A percentile compares a stretch with the other conserved stretches of the same genome.
Conservation (phyloP, 768 basidiomycete genomes). For the Russula olivacea region DNA sequence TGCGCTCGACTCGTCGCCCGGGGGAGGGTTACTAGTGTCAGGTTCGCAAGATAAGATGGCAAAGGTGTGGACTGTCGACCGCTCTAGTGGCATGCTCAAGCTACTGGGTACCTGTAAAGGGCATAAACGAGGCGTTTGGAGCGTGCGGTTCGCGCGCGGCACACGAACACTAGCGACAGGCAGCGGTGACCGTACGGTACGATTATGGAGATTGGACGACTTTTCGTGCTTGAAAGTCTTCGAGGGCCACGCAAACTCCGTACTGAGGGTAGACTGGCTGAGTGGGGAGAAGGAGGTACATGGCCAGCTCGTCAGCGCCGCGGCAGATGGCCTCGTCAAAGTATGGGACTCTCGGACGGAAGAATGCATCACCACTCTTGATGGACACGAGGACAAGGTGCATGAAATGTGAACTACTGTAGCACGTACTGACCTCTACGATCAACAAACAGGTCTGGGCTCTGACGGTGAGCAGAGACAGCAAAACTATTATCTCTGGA, state of each 20-base stretch:
- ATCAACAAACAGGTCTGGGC: slow-evolving; percentile 82
- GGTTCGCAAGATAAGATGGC: slow-evolving; percentile 95
- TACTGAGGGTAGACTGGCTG: slow-evolving; percentile 87
- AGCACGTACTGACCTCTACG: slow-evolving; percentile 2
- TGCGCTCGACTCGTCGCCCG: slow-evolving; percentile 86
- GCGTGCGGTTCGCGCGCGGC: slow-evolving; percentile 76
- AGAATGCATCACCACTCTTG: slow-evolving; percentile 80
- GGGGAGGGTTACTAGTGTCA: slow-evolving; percentile 81
- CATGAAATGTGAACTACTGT: slow-evolving; percentile 25
- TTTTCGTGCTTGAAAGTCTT: slow-evolving; percentile 93
- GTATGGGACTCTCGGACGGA: slow-evolving; percentile 91
- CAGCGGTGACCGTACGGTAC: slow-evolving; percentile 92
- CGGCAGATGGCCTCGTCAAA: slow-evolving; percentile 94
- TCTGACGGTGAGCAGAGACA: slow-evolving; percentile 74
- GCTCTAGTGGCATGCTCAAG: slow-evolving; percentile 60
- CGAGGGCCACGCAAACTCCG: slow-evolving; percentile 97
- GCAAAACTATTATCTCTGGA: slow-evolving; percentile 81
- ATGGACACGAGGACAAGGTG: slow-evolving; percentile 98
- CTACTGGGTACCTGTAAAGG: slow-evolving; percentile 87
- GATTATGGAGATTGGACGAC: slow-evolving; percentile 91
- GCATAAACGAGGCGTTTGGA: slow-evolving; percentile 96
- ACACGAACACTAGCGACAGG: slow-evolving; percentile 88
- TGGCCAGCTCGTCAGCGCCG: slow-evolving; percentile 76
- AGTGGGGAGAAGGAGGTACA: slow-evolving; percentile 49
- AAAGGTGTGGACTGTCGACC: slow-evolving; percentile 76